Conservation (phyloP, 2,329 filamentous ascomycete genomes). For the Fusarium cyanostomum region DNA sequence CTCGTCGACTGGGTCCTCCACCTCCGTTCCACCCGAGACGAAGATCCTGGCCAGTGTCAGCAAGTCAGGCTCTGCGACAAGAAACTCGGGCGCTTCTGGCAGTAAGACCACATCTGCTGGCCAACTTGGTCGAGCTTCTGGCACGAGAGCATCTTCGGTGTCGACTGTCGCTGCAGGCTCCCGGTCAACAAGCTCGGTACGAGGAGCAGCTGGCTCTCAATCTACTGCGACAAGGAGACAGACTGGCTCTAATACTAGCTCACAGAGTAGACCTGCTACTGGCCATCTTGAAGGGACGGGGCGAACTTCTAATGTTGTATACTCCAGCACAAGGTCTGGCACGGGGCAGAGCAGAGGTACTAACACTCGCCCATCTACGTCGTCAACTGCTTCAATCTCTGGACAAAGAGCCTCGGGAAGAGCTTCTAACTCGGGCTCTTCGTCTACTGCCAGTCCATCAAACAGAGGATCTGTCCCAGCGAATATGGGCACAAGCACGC, state of each 20-base stretch:
- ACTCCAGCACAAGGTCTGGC: fast-evolving
- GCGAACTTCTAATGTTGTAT: fast-evolving
- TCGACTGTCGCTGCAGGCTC: too few species aligned
- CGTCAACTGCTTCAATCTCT: too few species aligned
- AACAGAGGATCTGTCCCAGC: too few species aligned
- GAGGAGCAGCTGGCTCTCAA: not conserved
- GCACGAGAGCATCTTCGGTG: not conserved
- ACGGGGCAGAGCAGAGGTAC: not conserved
- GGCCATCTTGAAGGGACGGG: not conserved
- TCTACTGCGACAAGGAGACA: not conserved
- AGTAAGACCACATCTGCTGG: not conserved
- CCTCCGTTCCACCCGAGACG: not conserved
- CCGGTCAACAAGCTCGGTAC: not conserved
- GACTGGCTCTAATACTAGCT: not conserved
- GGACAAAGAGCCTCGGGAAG: too few species aligned
- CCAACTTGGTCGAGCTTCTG: not conserved
- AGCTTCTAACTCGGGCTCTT: too few species aligned
- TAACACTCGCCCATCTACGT: too few species aligned
- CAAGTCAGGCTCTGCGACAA: not conserved
- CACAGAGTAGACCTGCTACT: not conserved
- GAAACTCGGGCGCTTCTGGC: too few species aligned
- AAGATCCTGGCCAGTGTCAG: not conserved
- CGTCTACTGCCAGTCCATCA: too few species aligned
- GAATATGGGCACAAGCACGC: not conserved
- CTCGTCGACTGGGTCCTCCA: fast-evolving